These are phyloP conservation scores for Tolypocladium sp. DNA, from an alignment of 2,329 filamentous ascomycete genomes.

Conservation along the genomic window DNA sequence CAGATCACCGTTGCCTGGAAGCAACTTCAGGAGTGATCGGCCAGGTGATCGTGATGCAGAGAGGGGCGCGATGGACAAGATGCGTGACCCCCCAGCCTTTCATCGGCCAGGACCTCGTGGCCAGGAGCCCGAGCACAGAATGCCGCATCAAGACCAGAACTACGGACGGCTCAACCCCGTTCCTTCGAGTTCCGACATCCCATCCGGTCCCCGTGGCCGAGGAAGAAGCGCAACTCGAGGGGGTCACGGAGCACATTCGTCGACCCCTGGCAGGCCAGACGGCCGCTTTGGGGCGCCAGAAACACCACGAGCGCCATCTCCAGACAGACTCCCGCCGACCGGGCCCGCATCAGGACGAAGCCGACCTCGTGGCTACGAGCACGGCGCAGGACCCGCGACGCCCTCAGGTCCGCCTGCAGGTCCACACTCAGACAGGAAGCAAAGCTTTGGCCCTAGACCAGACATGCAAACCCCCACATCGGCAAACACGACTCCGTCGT, in stretches of 20 bases:
- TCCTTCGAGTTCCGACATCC: constrained; percentile 35
- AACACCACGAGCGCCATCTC: constrained; percentile 30
- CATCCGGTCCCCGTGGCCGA: constrained; percentile 47
- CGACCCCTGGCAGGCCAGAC: constrained; percentile 30
- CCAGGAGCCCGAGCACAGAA: constrained; percentile 38
- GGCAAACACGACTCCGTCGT: constrained; percentile 12
- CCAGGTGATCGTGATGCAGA: constrained; percentile 30
- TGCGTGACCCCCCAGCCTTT: constrained; percentile 29
- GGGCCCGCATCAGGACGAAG: constrained; percentile 41
- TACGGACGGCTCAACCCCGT: constrained; percentile 53
- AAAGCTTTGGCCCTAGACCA: constrained; percentile 22
- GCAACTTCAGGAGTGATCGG: constrained; percentile 22
- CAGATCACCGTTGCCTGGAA: constrained; percentile 18
- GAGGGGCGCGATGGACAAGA: constrained; percentile 23
- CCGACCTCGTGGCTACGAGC: constrained; percentile 34
- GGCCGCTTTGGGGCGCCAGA: constrained; percentile 31
- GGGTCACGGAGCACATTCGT: constrained; percentile 21
- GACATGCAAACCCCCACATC: constrained; percentile 14
- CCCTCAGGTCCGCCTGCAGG: constrained; percentile 15
- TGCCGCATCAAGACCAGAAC: constrained; percentile 48
- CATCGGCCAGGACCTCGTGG: constrained; percentile 24
- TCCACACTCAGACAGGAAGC: constrained; percentile 31
- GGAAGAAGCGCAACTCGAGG: constrained; percentile 33
- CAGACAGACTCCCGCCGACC: constrained; percentile 43
- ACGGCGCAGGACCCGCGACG: constrained; percentile 19